Base-by-base conservation (phyloP, 2,329 filamentous ascomycete species). In the Sporothrix variecibatus region DNA sequence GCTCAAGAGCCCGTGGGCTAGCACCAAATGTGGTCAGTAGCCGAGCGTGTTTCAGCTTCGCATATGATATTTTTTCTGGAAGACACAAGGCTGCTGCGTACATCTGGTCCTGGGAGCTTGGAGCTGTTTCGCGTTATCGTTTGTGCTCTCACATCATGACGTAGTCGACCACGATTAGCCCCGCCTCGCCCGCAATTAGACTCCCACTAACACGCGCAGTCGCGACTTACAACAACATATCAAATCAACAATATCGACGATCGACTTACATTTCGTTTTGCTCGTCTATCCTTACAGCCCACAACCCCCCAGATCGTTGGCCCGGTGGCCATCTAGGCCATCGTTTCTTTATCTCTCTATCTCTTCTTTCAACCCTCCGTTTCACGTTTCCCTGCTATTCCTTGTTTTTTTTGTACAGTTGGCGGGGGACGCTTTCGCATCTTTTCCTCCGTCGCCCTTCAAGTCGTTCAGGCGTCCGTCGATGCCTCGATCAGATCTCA, bases 71-170 rank as follows among this genome's bases (percentile, higher is more conserved):
- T n/a, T 34, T 9, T 15, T 8, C 12, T 31, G 3, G n/a, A 40
- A 40, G 38, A 65, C 38, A 46, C 62, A 12, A 67, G 62, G 38
- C 62, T 67, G 40, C 38, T 7, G 62, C 62, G 62, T 67, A 46
- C 62, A 28, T 67, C 15, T 67, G 38, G 38, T 67, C 38, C 62
- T 67, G 62, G 56, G 23, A 26, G 31, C 31, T 34, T 34, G 46
- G 28, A 56, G 34, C n/a, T 28, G 43, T 46, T 51, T 68, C 40
- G 60, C 60, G 60, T 34, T 28, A 26, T 62, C 28, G 23, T 43
- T 8, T 51, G 43, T 20, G 62, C 43, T 34, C 51, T 49, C 65
- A 68, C 65, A 68, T 68, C 65, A 68, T 68, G 65, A 68, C 65
- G 65, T 68, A 68, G 64, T 49, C 7, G 17, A 68, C 26, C 65